Conservation (phyloP, 2,329 filamentous ascomycete genomes). For the Aspergillus sp. region DNA sequence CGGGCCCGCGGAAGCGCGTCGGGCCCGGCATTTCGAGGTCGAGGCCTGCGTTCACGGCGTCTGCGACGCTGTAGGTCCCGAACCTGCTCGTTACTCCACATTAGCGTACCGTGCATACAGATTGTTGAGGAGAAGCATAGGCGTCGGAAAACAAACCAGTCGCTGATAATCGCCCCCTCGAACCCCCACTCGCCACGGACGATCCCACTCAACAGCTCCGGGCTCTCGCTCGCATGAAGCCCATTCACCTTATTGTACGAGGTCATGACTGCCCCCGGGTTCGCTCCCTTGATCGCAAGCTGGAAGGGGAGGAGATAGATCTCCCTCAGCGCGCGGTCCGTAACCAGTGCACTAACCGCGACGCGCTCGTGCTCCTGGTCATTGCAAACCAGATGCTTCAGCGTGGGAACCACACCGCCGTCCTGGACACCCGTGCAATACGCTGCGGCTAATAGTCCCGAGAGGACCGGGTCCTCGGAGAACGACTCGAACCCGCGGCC, state of each 20-base stretch:
- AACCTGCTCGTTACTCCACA: constrained; percentile 36
- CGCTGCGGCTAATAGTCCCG: no score
- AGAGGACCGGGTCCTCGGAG: constrained; percentile 79
- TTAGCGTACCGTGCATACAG: no score
- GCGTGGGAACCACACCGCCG: constrained; percentile 73
- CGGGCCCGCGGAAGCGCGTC: constrained; percentile 46
- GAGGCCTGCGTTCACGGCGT: constrained; percentile 50
- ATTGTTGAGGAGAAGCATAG: not conserved
- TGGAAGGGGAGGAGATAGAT: constrained; percentile 69
- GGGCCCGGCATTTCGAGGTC: constrained; percentile 55
- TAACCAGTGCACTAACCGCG: constrained; percentile 48
- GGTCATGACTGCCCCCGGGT: constrained; percentile 62
- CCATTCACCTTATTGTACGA: constrained; percentile 64
- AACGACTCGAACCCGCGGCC: constrained; percentile 87
- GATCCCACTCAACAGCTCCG: constrained; percentile 46
- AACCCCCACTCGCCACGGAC: constrained; percentile 52
- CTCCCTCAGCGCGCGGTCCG: constrained; percentile 62
- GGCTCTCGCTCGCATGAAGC: constrained; percentile 49
- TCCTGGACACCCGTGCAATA: constrained; percentile 75
- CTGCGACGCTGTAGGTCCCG: constrained; percentile 51
- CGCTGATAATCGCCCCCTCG: constrained; percentile 52
- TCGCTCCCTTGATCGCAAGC: constrained; percentile 61
- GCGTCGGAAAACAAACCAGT: constrained; percentile 41
- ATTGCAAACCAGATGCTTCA: constrained; percentile 67
- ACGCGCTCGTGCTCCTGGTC: constrained; percentile 52